Conservation (phyloP, 192 early-diverging fungal species). For the Linnemannia schmuckeri region DNA sequence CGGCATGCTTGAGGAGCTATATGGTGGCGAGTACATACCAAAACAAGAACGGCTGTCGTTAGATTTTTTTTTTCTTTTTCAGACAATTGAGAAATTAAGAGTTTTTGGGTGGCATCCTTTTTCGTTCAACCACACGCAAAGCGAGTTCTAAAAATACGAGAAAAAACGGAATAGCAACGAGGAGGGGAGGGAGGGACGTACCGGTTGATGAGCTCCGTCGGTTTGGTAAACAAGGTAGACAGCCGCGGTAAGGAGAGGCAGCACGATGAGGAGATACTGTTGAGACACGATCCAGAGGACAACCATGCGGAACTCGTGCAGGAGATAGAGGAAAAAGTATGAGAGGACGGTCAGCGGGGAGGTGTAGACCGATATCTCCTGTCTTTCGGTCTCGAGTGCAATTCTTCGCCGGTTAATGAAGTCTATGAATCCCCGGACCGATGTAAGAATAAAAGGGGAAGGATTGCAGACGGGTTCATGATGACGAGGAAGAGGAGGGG, state of each 20-base stretch:
- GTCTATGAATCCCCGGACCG: constrained; percentile 35
- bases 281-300: constrained; percentile 55
- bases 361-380: constrained; percentile 61
- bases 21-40: not conserved
- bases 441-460: not conserved
- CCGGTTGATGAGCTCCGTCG: constrained; percentile 73
- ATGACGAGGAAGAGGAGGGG: not conserved
- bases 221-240: constrained; percentile 61
- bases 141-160: constrained; percentile 39
- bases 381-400: constrained; percentile 55
- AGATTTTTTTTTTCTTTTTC: not conserved
- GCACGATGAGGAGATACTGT: constrained; percentile 48
- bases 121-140: not conserved
- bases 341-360: constrained; percentile 62
- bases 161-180: not conserved
- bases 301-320: constrained; percentile 56
- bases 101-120: not conserved
- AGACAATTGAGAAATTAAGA: not conserved
- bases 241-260: constrained; percentile 42
- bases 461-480: not conserved
- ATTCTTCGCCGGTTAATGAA: constrained; percentile 58
- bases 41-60: not conserved
- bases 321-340: constrained; percentile 60
- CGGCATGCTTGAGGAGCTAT: constrained; percentile 60
- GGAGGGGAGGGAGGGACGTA: constrained; percentile 25